Evolutionary conservation across 371 early-diverging fungal species (phyloP), one percentile per base, ranked within the genome.

Genomic region (Mortierella polycephala): DNA sequence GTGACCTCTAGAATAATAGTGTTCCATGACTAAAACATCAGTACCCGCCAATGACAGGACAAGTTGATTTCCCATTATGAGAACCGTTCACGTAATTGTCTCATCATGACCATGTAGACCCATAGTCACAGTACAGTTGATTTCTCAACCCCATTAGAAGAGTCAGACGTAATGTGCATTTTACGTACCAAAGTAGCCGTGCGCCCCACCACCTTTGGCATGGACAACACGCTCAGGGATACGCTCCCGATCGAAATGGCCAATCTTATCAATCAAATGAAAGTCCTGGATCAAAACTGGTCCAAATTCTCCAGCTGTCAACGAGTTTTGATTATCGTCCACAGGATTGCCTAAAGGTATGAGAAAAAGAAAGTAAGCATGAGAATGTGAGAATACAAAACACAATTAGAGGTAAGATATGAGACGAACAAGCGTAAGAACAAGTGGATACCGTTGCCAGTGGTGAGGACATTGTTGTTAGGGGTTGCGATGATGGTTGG

Each of bases 151-250:
- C 47, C 47, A 47, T 47, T 14, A 14, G 47, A 14, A 14, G 11
- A 10, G 16, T 5, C 11, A 16, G 11, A 30, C 23, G 57, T 23
- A 47, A 60, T 13, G 16, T 18, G 14, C 14, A 51, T 13, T 16
- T 42, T 42, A 45, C 57, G 59, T 83, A 88, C 89, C 90, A 83
- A 95, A 93, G 81, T 88, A 85, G 54, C 95, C 95, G 72, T 92
- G 93, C 55, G 94, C 93, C 62, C 93, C 94, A 65, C 91, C 91
- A 42, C 94, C 94, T 72, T 91, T 92, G 83, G 94, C 94, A 67
- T 94, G 93, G 57, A 94, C 93, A 58, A 94, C 94, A 71, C 94
- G 90, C 71, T 94, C 93, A 39, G 94, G 94, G 59, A 91, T 89
- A 64, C 94, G 89, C 81, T 94, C 94, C 63, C 91, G 91, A 83